Conservation (phyloP, 2,329 filamentous ascomycete genomes). For the Mariannaea sp. region DNA sequence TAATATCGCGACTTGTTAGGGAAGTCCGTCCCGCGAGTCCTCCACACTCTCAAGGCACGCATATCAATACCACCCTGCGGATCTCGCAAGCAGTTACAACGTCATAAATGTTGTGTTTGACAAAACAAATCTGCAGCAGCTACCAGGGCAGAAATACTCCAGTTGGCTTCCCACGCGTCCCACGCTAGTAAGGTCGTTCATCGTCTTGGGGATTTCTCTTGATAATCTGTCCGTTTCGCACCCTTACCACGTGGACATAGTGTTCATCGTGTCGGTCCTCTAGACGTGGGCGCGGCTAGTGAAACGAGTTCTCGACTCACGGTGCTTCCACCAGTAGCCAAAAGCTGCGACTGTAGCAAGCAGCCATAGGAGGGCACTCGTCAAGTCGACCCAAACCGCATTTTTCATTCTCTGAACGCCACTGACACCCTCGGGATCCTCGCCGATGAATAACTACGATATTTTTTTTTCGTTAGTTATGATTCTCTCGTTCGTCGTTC, state of each 20-base stretch:
- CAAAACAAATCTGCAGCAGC: no score
- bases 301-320: constrained; percentile 58
- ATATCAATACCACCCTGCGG: no score
- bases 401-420: constrained; percentile 79
- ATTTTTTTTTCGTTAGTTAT: constrained; percentile 16
- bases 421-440: constrained; percentile 65
- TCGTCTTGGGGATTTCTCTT: neutral
- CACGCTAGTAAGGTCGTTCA: no score
- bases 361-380: constrained; percentile 78
- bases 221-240: neutral
- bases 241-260: neutral
- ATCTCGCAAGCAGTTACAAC: no score
- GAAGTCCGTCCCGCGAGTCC: constrained; percentile 25
- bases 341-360: constrained; percentile 61
- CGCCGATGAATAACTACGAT: constrained; percentile 69
- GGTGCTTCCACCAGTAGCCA: constrained; percentile 63
- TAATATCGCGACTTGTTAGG: no score
- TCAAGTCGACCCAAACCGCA: constrained; percentile 82
- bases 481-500: neutral
- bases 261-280: constrained; percentile 1
- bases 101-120: no score
- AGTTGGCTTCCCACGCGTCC: no score
- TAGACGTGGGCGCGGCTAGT: constrained; percentile 63
- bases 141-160: no score
- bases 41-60: constrained; percentile 1